These are phyloP conservation scores for Mycoemilia scoparia DNA, from an alignment of 192 early-diverging fungal genomes.

Conservation along the genomic window DNA sequence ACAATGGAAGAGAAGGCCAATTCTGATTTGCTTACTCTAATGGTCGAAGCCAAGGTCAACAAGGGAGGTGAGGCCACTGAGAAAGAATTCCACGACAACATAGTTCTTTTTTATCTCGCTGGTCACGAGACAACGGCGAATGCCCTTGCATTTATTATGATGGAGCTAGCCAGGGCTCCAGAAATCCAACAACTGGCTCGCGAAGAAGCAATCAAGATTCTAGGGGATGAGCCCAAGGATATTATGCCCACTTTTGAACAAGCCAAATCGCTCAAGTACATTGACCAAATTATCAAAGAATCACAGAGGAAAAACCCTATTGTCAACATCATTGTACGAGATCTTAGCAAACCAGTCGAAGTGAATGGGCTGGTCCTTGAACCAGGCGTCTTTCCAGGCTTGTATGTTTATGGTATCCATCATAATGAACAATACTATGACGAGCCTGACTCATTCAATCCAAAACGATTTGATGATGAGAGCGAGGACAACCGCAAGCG, in stretches of 20 bases:
- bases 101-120: slow-evolving; percentile 34
- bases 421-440: slow-evolving; percentile 28
- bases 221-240: slow-evolving; percentile 25
- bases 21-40: slow-evolving; percentile 31
- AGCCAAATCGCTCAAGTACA: slow-evolving; percentile 21
- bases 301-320: slow-evolving; percentile 23
- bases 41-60: slow-evolving; percentile 43
- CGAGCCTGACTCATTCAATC: slow-evolving; percentile 28
- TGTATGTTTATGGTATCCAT: slow-evolving; percentile 38
- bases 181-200: slow-evolving; percentile 24
- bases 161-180: slow-evolving; percentile 29
- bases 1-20: slow-evolving; percentile 11
- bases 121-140: slow-evolving; percentile 33
- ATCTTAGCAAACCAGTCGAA: slow-evolving; percentile 25
- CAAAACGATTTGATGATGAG: slow-evolving; percentile 28
- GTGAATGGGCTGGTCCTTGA: slow-evolving; percentile 30
- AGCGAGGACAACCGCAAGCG: slow-evolving; percentile 3
- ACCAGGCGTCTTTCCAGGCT: slow-evolving; percentile 26
- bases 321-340: slow-evolving; percentile 13
- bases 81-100: slow-evolving; percentile 31
- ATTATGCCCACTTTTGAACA: slow-evolving; percentile 34
- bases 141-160: slow-evolving; percentile 19
- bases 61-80: slow-evolving; percentile 16
- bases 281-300: slow-evolving; percentile 34
- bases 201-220: slow-evolving; percentile 15